Evolutionary conservation across 1,284 basidiomycete species (phyloP), one percentile per base, ranked within the genome.

Genomic region (Ganoderma multipileum): DNA sequence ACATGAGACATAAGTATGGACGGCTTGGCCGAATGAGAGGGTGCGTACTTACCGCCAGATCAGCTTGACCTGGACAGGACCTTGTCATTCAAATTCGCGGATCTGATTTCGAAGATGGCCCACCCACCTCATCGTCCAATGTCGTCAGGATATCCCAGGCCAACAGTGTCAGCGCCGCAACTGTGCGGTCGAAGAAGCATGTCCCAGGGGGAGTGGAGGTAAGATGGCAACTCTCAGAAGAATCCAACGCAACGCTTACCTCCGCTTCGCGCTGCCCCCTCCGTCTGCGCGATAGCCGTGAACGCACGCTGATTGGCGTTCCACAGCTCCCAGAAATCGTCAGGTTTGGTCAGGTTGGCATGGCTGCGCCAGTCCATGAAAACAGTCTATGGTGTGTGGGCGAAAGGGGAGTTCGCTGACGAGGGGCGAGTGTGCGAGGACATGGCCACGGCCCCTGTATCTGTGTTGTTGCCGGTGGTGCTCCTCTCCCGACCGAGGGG

Each of bases 91-190:
- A 44, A 50, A 50, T 11, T 50, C 44, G 26, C 41, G 26, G 44
- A 60, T 64, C 60, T 58, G 64, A 55, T 57, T 44, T 23, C 52
- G 38, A 12, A 57, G 33, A 69, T 44, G 30, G 44, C 44, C 38
- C 14, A 58, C 67, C 44, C 55, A 83, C 81, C 75, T 84, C 83
- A 28, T 82, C 79, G 60, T 80, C 81, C 61, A 82, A 72, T 14
- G 82, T 83, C 42, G 83, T 81, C 20, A 83, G 60, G 41, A 83
- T 79, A 63, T 84, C 83, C 79, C 81, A 84, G 36, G 79, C 68
- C 28, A 84, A 76, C 63, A 84, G 81, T 1, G 80, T 71, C 61
- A 83, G 76, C n/a, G 83, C 77, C 14, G 83, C 83, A 36, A 81
- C 82, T 84, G 65, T 54, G 50, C 4, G 52, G 41, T 20, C 42